These are phyloP conservation scores for Endotrypanum monterogeii DNA, from an alignment of 208 protist species.

Conservation along the genomic window DNA sequence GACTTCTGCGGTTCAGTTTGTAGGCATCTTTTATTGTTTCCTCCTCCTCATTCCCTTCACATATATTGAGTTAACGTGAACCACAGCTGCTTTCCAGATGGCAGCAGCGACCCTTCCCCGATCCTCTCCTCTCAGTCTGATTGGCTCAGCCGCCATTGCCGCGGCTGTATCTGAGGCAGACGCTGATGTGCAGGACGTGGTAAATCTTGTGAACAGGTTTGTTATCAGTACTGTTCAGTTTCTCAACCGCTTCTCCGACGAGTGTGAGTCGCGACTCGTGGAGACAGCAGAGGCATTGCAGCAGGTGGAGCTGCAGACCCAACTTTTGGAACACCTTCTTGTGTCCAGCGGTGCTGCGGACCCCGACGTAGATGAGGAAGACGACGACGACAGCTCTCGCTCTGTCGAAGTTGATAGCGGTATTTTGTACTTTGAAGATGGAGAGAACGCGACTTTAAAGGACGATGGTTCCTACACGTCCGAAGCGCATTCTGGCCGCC, in stretches of 20 bases:
- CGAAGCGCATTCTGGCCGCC: constrained; percentile 8
- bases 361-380: constrained; percentile 17
- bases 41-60: not conserved
- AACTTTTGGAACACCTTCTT: constrained; percentile 78
- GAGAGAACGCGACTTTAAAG: not conserved
- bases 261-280: constrained; percentile 73
- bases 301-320: constrained; percentile 64
- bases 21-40: too few species aligned
- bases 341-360: constrained; percentile 23
- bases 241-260: constrained; percentile 78
- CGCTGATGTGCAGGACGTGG: constrained; percentile 49
- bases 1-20: too few species aligned
- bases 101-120: not conserved
- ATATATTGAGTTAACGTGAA: not conserved
- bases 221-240: constrained; percentile 74
- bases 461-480: constrained; percentile 6
- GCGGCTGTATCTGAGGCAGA: constrained; percentile 16
- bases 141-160: not conserved
- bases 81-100: not conserved
- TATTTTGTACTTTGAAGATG: not conserved
- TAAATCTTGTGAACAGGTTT: constrained; percentile 78
- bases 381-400: not conserved
- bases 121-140: not conserved
- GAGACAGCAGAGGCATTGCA: constrained; percentile 43
- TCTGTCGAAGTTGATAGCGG: not conserved